phyloP scores from a whole-genome alignment of 257 asterid genomes.

The Scutellaria baicalensis region DNA sequence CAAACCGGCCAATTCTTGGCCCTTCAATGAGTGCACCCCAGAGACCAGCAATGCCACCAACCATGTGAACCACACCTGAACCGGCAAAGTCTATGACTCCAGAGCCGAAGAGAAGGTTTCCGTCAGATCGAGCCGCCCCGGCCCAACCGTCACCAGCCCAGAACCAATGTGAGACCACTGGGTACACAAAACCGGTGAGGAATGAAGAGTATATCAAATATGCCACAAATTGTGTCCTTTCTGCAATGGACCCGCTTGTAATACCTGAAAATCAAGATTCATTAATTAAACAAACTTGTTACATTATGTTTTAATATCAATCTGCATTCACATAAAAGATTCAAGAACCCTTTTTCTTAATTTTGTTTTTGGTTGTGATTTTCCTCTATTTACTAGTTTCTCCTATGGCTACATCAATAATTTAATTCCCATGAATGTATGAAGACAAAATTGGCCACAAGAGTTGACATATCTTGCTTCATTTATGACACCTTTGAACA shows the following conservation, averaged over 20 bases:
- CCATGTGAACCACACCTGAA: slow-evolving; percentile 70
- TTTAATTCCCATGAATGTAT: background rate
- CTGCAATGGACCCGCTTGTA: slow-evolving; percentile 70
- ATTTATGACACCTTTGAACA: too few relatives aligned
- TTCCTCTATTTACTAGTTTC: background rate
- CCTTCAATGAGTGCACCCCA: slow-evolving; percentile 71
- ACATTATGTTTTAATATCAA: background rate
- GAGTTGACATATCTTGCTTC: background rate
- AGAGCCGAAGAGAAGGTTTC: slow-evolving; percentile 43
- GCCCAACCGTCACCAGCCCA: slow-evolving; percentile 78
- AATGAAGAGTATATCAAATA: slow-evolving; percentile 57
- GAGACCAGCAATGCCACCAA: slow-evolving; percentile 67
- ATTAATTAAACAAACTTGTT: background rate
- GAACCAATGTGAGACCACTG: slow-evolving; percentile 63
- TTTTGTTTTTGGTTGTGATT: background rate
- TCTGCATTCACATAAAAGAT: background rate
- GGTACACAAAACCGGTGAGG: slow-evolving; percentile 72
- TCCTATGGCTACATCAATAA: too few relatives aligned
- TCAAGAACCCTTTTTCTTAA: background rate
- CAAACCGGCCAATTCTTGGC: slow-evolving; percentile 66
- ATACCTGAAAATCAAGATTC: slow-evolving; percentile 33
- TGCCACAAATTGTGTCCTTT: slow-evolving; percentile 68
- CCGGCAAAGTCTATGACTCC: slow-evolving; percentile 73
- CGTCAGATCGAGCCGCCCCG: slow-evolving; percentile 27
- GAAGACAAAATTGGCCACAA: background rate